Conservation (phyloP, 768 basidiomycete genomes). For the Ramaria rubella region DNA sequence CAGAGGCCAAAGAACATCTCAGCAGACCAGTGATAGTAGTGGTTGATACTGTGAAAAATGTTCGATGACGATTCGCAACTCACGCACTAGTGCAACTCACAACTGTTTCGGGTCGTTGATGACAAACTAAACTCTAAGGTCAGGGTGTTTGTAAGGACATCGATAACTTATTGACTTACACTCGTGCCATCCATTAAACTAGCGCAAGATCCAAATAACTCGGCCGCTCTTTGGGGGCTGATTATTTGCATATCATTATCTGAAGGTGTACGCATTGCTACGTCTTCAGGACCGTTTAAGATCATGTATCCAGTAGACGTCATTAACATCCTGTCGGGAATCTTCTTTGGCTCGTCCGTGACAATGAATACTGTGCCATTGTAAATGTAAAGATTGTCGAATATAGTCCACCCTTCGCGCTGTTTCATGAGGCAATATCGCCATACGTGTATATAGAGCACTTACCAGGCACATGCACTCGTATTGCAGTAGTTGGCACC, state of each 20-base stretch:
- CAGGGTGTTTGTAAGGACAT: too few species aligned
- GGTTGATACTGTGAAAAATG: slow-evolving; percentile 53
- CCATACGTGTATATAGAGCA: slow-evolving; percentile 4
- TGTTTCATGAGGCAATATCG: background rate
- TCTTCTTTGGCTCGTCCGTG: slow-evolving; percentile 54
- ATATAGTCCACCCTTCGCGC: slow-evolving; percentile 77
- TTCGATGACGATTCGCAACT: slow-evolving; percentile 1
- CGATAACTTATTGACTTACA: slow-evolving; percentile 42
- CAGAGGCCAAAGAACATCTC: slow-evolving; percentile 91
- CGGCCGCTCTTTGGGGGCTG: slow-evolving; percentile 55
- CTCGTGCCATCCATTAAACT: slow-evolving; percentile 63
- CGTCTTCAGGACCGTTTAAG: slow-evolving; percentile 47
- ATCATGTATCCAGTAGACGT: slow-evolving; percentile 65
- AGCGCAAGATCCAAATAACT: slow-evolving; percentile 67
- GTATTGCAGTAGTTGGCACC: slow-evolving; percentile 56
- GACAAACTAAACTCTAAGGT: slow-evolving; percentile 67
- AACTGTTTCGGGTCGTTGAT: slow-evolving; percentile 84
- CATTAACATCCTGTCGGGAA: slow-evolving; percentile 64
- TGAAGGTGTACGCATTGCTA: slow-evolving; percentile 58
- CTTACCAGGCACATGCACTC: slow-evolving; percentile 72
- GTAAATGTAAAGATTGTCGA: slow-evolving; percentile 73
- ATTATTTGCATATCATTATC: slow-evolving; percentile 77
- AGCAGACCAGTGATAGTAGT: slow-evolving; percentile 92
- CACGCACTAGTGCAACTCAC: slow-evolving; percentile 34
- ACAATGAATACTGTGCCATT: slow-evolving; percentile 83